These are phyloP conservation scores for Podospora sp. DNA, from an alignment of 495 filamentous ascomycete genomes.

Conservation along the genomic window DNA sequence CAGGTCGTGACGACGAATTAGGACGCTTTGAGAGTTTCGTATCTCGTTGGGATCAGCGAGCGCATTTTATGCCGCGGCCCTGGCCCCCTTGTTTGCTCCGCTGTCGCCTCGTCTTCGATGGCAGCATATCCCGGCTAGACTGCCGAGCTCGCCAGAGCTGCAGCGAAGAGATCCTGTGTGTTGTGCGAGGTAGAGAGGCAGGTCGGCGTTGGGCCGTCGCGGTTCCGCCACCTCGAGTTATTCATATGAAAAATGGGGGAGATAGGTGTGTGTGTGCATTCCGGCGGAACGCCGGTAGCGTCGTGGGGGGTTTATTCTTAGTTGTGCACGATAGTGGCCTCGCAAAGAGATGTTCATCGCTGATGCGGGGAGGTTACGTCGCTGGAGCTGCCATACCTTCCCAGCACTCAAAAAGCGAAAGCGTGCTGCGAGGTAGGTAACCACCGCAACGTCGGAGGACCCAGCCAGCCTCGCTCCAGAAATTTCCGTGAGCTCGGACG, in stretches of 20 bases:
- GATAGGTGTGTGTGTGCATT: too few species aligned
- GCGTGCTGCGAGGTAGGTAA: too few species aligned
- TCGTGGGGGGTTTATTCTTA: too few species aligned
- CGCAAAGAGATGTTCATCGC: too few species aligned
- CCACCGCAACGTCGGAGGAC: too few species aligned
- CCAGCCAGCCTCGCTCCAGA: conserved; percentile 6
- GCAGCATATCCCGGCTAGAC: background rate
- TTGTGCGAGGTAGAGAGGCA: background rate
- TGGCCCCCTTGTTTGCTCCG: background rate
- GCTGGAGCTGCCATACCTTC: too few species aligned
- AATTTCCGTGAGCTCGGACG: conserved; percentile 17
- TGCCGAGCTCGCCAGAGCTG: conserved; percentile 2
- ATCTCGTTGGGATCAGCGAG: conserved; percentile 28
- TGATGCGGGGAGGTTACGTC: too few species aligned
- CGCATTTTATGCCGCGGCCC: conserved; percentile 27
- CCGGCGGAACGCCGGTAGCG: too few species aligned
- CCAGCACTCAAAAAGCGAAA: too few species aligned
- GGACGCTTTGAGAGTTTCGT: conserved; percentile 27
- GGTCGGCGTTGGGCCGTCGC: background rate
- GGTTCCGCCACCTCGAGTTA: background rate
- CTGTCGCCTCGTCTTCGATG: background rate
- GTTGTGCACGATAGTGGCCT: too few species aligned
- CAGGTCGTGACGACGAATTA: conserved; percentile 21
- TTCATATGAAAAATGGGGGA: background rate
- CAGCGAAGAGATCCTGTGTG: background rate